Base-by-base conservation (phyloP, 495 filamentous ascomycete genomes). In the Articulospora tetracladia region DNA sequence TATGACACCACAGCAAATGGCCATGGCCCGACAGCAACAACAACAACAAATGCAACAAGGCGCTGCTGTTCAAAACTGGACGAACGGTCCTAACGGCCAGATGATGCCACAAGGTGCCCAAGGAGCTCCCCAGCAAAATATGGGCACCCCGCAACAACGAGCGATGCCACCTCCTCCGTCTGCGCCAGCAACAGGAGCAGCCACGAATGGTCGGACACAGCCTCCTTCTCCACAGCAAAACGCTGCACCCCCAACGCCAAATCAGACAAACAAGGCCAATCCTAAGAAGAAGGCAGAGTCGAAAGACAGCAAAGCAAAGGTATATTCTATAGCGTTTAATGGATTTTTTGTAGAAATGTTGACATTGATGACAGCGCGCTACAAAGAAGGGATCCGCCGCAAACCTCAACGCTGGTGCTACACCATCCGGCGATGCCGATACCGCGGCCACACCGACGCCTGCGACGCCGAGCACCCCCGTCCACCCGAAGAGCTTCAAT, bases 101-200 rank as follows among this genome's bases (percentile, higher is more conserved):
- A 87, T 91, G 83, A 77, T 78, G 24, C 80, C 83, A 47, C 86
- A 86, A 64, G 72, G 72, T 17, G 74, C 76, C 12, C 78, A 80
- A 67, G 76, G 73, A 26, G 82, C 78, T 58, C 87, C 87, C 61
- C 78, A 75, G 52, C 83, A 85, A 52, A 80, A 80, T 34, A 85
- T 88, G 66, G 86, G 86, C 8, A 92, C 89, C 12, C 88, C 91
- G 2, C 88, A 91, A 68, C 89, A 91, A 71, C 80, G 86, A 41
- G 73, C 81, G 2, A 97, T 97, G 92, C 91, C 90, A 47, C 93
- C 93, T 15, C 93, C 93, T 15, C 93, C 94, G n/a, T 88, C 90
- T 59, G 89, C 87, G 24, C 90, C 90, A 7, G 79, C 88, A 13
- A 77, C 81, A 56, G 79, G 79, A 23, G 81, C 78, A 46, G 77